phyloP scores from a whole-genome alignment of 2,329 filamentous ascomycete genomes.

The Fusarium nurragi region DNA sequence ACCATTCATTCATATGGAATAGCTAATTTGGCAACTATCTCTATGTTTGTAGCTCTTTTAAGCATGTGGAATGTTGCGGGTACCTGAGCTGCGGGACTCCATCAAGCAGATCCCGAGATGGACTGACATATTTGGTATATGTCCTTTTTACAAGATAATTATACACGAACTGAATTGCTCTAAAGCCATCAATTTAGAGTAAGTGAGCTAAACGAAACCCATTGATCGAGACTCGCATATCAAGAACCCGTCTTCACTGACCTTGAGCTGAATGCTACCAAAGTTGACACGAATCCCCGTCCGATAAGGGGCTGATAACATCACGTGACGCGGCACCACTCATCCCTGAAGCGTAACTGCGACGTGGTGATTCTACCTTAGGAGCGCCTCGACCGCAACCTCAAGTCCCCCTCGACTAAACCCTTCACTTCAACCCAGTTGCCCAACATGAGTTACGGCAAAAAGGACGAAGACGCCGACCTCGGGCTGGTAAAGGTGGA shows the following conservation, averaged over 20 bases:
- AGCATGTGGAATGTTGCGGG: neutral
- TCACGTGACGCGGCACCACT: slow-evolving; percentile 49
- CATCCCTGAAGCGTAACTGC: slow-evolving; percentile 49
- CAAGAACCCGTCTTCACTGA: neutral
- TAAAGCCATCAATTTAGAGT: neutral
- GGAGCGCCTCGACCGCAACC: slow-evolving; percentile 45
- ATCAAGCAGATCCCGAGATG: slow-evolving; percentile 5
- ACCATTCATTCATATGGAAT: neutral
- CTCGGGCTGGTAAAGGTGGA: slow-evolving; percentile 95
- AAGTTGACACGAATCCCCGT: slow-evolving; percentile 44
- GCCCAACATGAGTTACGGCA: slow-evolving; percentile 91
- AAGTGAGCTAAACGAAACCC: neutral
- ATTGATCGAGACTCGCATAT: neutral
- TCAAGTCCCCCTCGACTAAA: slow-evolving; percentile 49
- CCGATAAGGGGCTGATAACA: slow-evolving; percentile 43
- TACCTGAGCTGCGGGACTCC: slow-evolving; percentile 16
- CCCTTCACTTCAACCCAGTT: slow-evolving; percentile 46
- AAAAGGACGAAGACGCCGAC: slow-evolving; percentile 99
- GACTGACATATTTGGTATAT: neutral
- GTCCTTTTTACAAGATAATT: neutral
- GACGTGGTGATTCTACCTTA: slow-evolving; percentile 52
- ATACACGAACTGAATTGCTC: neutral
- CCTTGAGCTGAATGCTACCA: slow-evolving; percentile 2
- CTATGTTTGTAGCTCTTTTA: neutral
- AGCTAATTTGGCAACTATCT: neutral